Evolutionary conservation across 495 filamentous ascomycete species (phyloP).

Genomic region (Podospora didyma): DNA sequence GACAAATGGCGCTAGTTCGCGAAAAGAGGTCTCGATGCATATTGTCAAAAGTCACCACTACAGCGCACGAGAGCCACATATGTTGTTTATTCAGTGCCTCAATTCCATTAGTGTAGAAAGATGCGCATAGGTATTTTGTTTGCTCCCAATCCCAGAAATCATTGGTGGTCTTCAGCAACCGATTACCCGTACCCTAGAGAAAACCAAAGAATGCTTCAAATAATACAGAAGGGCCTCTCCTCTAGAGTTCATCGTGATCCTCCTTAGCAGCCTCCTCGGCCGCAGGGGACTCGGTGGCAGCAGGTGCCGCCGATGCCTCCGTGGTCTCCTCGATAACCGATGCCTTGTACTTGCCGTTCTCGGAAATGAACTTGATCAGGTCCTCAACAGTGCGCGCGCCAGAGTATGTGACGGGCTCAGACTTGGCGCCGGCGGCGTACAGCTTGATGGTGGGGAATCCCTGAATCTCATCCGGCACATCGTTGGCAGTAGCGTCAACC

Average conservation of each 20-base stretch:
- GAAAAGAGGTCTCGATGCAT: too few relatives aligned
- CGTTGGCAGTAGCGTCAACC: conserved; percentile 95
- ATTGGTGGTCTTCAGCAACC: conserved; percentile 10
- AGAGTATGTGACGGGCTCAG: conserved; percentile 76
- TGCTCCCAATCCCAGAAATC: conserved; percentile 20
- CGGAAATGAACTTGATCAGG: conserved; percentile 86
- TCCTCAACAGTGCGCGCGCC: conserved; percentile 92
- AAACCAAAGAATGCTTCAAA: conserved; percentile 21
- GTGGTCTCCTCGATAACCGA: conserved; percentile 49
- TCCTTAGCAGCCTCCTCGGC: conserved; percentile 36
- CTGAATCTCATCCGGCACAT: conserved; percentile 92
- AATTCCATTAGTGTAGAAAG: conserved; percentile 18
- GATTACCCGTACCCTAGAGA: conserved; percentile 20
- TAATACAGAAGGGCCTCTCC: conserved; percentile 20
- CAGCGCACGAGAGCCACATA: background rate
- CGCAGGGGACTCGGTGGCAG: conserved; percentile 42
- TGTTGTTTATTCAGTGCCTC: background rate
- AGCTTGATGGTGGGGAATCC: conserved; percentile 99
- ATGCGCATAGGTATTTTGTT: conserved; percentile 29
- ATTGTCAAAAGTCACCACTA: too few relatives aligned
- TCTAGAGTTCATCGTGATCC: conserved; percentile 70
- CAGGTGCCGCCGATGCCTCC: conserved; percentile 51
- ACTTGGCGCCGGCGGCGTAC: conserved; percentile 87
- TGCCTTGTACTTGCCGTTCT: conserved; percentile 86
- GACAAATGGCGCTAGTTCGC: too few relatives aligned